Evolutionary conservation across 2,329 filamentous ascomycete species (phyloP), one percentile per base, ranked within the genome.

Genomic region (Xylaria sp.): DNA sequence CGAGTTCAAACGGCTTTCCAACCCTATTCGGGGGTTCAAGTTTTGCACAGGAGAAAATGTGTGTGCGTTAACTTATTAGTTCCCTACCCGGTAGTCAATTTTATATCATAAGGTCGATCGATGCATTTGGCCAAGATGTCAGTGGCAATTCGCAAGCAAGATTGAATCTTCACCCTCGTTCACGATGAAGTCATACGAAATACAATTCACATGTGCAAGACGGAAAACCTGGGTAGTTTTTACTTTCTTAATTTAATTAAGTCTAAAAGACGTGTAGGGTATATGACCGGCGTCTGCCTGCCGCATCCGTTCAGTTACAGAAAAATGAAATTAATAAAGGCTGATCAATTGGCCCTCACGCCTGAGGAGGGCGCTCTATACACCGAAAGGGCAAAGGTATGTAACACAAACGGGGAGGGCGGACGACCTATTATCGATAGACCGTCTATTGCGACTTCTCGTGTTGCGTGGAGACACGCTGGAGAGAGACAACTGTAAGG

Each of bases 381-480:
- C 47, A 69, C 68, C 67, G 67, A 66, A 62, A 59, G 66, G 66
- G 65, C 63, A 63, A 62, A 59, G 66, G 63, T 68, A 69, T 72
- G 66, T 68, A 66, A 60, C 66, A 68, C 65, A 64, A 59, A 67
- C 64, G 62, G 63, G 62, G 62, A 59, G 60, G 64, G 65, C 57
- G 59, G 60, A 61, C 13, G 59, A 63, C 60, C 54, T 62, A 58
- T 68, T 63, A 67, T 61, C 58, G 35, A 47, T 51, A 58, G 54
- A 64, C 54, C 49, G 52, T 67, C 64, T 88, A 92, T 76, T 86
- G 80, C 68, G 86, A 89, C 83, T 92, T 93, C 82, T 95, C 91
- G 81, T 96, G 91, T 79, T 94, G 90, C 63, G 89, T 94, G 58
- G 91, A 93, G 67, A 94, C 90, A 77, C 91, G 89, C 80, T 95